These are phyloP conservation scores for Aspergillus biplanus DNA, from an alignment of 495 filamentous ascomycete species.

Conservation along the genomic window DNA sequence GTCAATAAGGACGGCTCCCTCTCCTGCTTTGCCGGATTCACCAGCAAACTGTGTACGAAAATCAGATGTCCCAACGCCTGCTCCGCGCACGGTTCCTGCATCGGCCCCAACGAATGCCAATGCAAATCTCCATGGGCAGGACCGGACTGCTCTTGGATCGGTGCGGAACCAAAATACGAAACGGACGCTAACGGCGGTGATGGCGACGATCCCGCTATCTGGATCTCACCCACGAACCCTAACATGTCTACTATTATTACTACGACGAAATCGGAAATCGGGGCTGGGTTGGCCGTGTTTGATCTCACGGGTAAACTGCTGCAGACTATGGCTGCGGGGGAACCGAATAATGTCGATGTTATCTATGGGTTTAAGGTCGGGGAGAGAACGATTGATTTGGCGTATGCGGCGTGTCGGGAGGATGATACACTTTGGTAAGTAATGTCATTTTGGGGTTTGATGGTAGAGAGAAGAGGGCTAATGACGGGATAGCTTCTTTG, in stretches of 20 bases:
- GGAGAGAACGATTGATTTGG: neutral
- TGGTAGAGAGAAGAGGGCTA: no score
- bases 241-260: constrained; percentile 7
- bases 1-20: neutral
- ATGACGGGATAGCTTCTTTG: constrained; percentile 3
- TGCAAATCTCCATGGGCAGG: constrained; percentile 5
- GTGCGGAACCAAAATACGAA: constrained; percentile 8
- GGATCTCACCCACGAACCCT: neutral
- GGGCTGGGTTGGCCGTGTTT: constrained; percentile 9
- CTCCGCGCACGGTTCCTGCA: constrained; percentile 5
- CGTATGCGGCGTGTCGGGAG: constrained; percentile 12
- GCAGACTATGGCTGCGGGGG: constrained; percentile 11
- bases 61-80: constrained; percentile 7
- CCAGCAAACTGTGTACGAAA: neutral
- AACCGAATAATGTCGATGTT: constrained; percentile 17
- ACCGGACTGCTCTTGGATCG: constrained; percentile 11
- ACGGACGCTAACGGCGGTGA: constrained; percentile 15
- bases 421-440: constrained; percentile 16
- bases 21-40: constrained; percentile 14
- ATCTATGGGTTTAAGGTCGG: constrained; percentile 6
- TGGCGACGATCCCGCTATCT: constrained; percentile 15
- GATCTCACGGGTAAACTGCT: constrained; percentile 13
- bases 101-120: constrained; percentile 5
- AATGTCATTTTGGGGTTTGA: no score
- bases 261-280: constrained; percentile 11